phyloP scores from a whole-genome alignment of 192 early-diverging fungal species.

The Podila epicladia region DNA sequence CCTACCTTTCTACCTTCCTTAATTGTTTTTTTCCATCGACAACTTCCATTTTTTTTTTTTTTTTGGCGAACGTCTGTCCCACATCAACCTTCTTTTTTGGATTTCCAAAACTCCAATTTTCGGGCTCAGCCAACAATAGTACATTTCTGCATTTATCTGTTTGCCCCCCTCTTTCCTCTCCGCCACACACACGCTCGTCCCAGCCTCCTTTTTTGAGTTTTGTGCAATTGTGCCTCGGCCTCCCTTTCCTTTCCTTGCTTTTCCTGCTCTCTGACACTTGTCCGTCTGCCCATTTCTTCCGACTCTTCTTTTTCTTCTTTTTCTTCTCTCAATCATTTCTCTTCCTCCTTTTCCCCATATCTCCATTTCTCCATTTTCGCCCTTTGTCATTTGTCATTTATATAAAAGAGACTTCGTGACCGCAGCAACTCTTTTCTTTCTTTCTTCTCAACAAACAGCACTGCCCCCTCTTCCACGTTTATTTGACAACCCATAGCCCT shows the following conservation, averaged over 20 bases:
- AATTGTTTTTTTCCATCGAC: neutral
- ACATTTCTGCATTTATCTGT: neutral
- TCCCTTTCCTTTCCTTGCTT: neutral
- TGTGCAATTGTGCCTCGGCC: neutral
- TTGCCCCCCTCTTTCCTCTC: neutral
- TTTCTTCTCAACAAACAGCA: neutral
- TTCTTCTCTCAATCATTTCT: neutral
- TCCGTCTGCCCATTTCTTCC: neutral
- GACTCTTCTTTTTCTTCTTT: neutral
- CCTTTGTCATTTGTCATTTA: neutral
- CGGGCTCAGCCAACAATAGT: constrained; percentile 35
- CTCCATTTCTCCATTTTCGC: neutral
- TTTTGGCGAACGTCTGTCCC: neutral
- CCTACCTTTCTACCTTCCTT: no score
- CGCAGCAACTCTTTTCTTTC: neutral
- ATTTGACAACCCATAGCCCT: neutral
- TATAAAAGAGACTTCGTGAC: neutral
- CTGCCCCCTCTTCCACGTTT: constrained; percentile 1
- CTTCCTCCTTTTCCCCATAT: neutral
- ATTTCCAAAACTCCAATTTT: constrained; percentile 51
- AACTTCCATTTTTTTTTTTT: neutral
- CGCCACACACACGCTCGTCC: neutral
- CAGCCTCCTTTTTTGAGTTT: neutral
- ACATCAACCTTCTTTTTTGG: constrained; percentile 24
- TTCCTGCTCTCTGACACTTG: neutral